Evolutionary conservation across 2,329 filamentous ascomycete genomes (phyloP).

Genomic region (Xylaria sp.): DNA sequence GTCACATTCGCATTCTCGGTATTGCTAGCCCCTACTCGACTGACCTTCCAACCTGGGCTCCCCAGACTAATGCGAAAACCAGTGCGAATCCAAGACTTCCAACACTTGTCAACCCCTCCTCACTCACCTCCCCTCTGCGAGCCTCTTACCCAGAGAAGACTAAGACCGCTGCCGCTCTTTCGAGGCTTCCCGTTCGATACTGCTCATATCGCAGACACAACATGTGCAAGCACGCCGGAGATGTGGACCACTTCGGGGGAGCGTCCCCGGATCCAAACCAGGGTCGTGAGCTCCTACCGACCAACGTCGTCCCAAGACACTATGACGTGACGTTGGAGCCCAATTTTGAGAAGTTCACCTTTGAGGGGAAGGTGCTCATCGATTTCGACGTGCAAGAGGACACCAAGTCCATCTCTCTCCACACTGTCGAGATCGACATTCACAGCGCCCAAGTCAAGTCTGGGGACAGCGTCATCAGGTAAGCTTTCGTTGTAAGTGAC

Average conservation of each 20-base stretch:
- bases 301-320: conserved; percentile 88
- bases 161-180: conserved; percentile 13
- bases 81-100: conserved; percentile 11
- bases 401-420: conserved; percentile 82
- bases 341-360: conserved; percentile 84
- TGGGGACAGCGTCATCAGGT: conserved; percentile 57
- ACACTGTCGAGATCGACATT: conserved; percentile 85
- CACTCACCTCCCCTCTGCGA: conserved; percentile 20
- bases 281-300: conserved; percentile 79
- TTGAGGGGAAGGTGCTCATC: conserved; percentile 81
- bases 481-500: conserved; percentile 25
- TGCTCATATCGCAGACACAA: conserved; percentile 74
- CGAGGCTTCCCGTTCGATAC: conserved; percentile 41
- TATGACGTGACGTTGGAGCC: conserved; percentile 93
- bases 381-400: conserved; percentile 86
- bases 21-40: conserved; percentile 24
- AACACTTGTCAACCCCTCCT: conserved; percentile 17
- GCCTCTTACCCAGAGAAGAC: conserved; percentile 21
- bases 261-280: conserved; percentile 60
- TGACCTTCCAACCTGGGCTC: conserved; percentile 11
- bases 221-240: conserved; percentile 70
- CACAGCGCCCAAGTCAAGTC: conserved; percentile 70
- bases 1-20: conserved; percentile 24
- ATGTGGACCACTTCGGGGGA: conserved; percentile 55
- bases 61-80: conserved; percentile 22